Percentiles rank a stretch among this genome's conserved stretches.
Evolutionary conservation across 345 rosid genomes (phyloP).

Genomic region (Citrus unshiu): DNA sequence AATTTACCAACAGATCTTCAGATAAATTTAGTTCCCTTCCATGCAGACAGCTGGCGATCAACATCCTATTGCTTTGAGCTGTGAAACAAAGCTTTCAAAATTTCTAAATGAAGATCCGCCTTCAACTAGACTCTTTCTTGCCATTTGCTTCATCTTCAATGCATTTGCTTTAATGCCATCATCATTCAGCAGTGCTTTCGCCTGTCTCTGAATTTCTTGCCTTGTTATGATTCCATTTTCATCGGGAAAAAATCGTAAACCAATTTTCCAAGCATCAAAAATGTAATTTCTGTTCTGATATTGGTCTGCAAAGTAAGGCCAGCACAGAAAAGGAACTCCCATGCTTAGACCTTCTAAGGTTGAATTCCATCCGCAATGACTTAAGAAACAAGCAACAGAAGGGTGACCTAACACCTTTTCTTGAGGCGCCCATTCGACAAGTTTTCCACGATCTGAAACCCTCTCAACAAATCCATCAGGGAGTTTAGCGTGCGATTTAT

Average conservation of each 20-base stretch:
- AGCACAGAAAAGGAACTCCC: slow-evolving; percentile 38
- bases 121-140: slow-evolving; percentile 9
- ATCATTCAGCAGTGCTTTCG: slow-evolving; percentile 3
- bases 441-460: slow-evolving; percentile 8
- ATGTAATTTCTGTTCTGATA: slow-evolving; percentile 26
- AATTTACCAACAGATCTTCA: no score
- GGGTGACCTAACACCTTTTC: slow-evolving; percentile 29
- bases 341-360: slow-evolving; percentile 25
- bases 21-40: no score
- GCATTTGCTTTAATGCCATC: slow-evolving; percentile 16
- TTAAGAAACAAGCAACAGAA: slow-evolving; percentile 27
- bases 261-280: slow-evolving; percentile 30
- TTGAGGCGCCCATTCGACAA: slow-evolving; percentile 34
- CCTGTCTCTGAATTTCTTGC: slow-evolving; percentile 22
- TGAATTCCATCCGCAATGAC: slow-evolving; percentile 44
- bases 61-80: neutral
- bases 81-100: slow-evolving; percentile 17
- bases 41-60: neutral
- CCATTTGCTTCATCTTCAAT: slow-evolving; percentile 26
- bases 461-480: slow-evolving; percentile 26
- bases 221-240: slow-evolving; percentile 28
- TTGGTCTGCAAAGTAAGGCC: slow-evolving; percentile 34
- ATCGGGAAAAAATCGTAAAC: slow-evolving; percentile 2
- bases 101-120: slow-evolving; percentile 35
- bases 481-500: neutral